These are phyloP conservation scores for Apiospora koreana DNA, from an alignment of 2,329 filamentous ascomycete genomes.

Conservation along the genomic window DNA sequence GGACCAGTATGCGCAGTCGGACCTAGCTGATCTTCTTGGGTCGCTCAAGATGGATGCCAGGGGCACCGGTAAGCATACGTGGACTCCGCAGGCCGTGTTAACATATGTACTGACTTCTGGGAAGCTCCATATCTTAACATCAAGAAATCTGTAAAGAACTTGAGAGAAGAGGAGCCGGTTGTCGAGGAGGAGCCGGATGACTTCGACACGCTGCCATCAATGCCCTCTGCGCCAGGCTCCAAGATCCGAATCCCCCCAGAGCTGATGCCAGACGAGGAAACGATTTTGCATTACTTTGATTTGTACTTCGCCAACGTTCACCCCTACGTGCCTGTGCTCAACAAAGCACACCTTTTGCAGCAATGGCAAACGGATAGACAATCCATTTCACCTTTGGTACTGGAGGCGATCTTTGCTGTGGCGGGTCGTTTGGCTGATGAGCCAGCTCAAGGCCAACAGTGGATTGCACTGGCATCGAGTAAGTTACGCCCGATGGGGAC, in stretches of 20 bases:
- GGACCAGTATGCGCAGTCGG: slow-evolving; percentile 67
- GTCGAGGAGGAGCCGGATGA: slow-evolving; percentile 70
- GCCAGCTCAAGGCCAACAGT: slow-evolving; percentile 82
- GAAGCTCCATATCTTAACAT: slow-evolving; percentile 82
- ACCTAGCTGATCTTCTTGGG: slow-evolving; percentile 79
- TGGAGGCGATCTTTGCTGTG: slow-evolving; percentile 91
- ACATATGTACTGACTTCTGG: slow-evolving; percentile 1
- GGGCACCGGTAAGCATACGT: slow-evolving; percentile 70
- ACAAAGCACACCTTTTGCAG: slow-evolving; percentile 78
- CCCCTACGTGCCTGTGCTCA: slow-evolving; percentile 88
- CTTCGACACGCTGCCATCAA: slow-evolving; percentile 66
- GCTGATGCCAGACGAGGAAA: slow-evolving; percentile 87
- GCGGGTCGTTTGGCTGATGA: slow-evolving; percentile 82
- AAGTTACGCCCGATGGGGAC: slow-evolving; percentile 27
- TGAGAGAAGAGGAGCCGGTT: slow-evolving; percentile 60
- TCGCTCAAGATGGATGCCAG: slow-evolving; percentile 85
- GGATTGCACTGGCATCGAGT: slow-evolving; percentile 89
- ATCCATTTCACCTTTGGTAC: slow-evolving; percentile 83
- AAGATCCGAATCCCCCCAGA: slow-evolving; percentile 88
- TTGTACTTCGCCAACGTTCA: slow-evolving; percentile 91
- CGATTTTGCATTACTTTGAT: slow-evolving; percentile 80
- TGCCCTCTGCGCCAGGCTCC: slow-evolving; percentile 67
- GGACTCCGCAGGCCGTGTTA: background rate
- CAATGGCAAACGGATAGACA: slow-evolving; percentile 84
- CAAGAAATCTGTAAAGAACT: slow-evolving; percentile 44